Conservation (phyloP, 139 green algal genomes). For the Mesostigma viride region DNA sequence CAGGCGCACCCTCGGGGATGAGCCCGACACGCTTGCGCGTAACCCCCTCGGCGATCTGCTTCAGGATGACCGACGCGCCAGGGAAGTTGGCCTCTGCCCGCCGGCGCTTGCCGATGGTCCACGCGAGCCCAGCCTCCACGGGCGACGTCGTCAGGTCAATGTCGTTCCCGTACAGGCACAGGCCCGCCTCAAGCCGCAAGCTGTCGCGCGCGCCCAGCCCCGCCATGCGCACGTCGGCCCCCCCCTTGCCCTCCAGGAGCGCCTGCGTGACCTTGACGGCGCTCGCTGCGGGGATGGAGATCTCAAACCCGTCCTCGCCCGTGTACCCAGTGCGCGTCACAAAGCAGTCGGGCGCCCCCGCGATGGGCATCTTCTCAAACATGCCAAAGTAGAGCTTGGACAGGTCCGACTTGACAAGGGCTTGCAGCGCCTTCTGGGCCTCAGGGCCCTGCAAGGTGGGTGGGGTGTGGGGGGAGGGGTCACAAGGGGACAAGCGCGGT, state of each 20-base stretch:
- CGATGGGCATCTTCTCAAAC: slow-evolving; percentile 63
- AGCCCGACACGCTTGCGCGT: slow-evolving; percentile 76
- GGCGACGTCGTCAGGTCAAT: slow-evolving; percentile 83
- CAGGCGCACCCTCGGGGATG: slow-evolving; percentile 70
- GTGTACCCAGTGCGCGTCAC: slow-evolving; percentile 93
- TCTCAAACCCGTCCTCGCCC: slow-evolving; percentile 97
- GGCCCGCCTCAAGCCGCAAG: slow-evolving; percentile 89
- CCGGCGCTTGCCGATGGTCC: slow-evolving; percentile 84
- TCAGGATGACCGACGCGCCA: slow-evolving; percentile 83
- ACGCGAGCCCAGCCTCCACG: slow-evolving; percentile 91
- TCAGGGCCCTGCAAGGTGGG: slow-evolving; percentile 36
- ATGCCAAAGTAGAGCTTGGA: slow-evolving; percentile 77
- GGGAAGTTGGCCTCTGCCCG: slow-evolving; percentile 82
- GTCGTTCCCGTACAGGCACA: slow-evolving; percentile 98
- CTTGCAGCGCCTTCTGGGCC: slow-evolving; percentile 38
- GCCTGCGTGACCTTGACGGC: slow-evolving; percentile 61
- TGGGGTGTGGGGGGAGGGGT: too few relatives aligned
- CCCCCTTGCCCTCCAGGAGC: slow-evolving; percentile 43
- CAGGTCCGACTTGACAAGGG: slow-evolving; percentile 36
- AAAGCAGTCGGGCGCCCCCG: slow-evolving; percentile 55
- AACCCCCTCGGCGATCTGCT: slow-evolving; percentile 83
- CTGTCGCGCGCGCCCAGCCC: slow-evolving; percentile 88
- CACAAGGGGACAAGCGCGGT: too few relatives aligned
- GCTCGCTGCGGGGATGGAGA: slow-evolving; percentile 64
- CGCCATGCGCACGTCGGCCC: slow-evolving; percentile 46